phyloP scores from a whole-genome alignment of 208 protist species.

The Trypanosoma scelopori region DNA sequence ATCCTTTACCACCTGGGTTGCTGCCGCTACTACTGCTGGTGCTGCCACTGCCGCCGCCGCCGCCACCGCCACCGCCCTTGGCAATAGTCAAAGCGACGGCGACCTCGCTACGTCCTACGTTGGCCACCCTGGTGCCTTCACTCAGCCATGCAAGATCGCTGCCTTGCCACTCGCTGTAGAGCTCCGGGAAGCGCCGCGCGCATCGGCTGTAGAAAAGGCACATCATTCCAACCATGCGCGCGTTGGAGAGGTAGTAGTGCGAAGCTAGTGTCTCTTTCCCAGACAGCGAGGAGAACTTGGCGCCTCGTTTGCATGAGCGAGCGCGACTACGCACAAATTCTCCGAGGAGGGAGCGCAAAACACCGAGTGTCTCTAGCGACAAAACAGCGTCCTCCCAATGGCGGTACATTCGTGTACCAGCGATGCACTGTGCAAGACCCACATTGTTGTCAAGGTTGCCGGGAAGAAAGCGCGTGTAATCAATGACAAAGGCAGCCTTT shows the following conservation, averaged over 20 bases:
- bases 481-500: conserved; percentile 24
- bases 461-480: conserved; percentile 48
- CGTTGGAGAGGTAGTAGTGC: conserved; percentile 42
- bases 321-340: conserved; percentile 18
- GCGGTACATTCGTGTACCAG: conserved; percentile 46
- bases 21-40: conserved; percentile 24
- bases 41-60: neutral
- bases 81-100: no score
- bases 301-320: neutral
- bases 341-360: conserved; percentile 40
- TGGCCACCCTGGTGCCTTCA: neutral
- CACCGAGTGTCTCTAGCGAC: conserved; percentile 44
- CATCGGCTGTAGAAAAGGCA: conserved; percentile 37
- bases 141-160: conserved; percentile 10
- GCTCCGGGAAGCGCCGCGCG: conserved; percentile 42
- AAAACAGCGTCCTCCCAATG: conserved; percentile 53
- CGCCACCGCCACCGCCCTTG: no score
- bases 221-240: conserved; percentile 39
- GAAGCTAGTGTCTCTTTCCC: conserved; percentile 13
- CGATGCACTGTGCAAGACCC: conserved; percentile 37
- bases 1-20: conserved; percentile 6
- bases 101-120: neutral
- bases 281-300: neutral
- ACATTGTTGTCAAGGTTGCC: conserved; percentile 46
- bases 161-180: conserved; percentile 42